Percentiles rank a stretch among this genome's conserved stretches.
Conservation (phyloP, 2,329 filamentous ascomycete genomes). For the Cytospora paraplurivora region DNA sequence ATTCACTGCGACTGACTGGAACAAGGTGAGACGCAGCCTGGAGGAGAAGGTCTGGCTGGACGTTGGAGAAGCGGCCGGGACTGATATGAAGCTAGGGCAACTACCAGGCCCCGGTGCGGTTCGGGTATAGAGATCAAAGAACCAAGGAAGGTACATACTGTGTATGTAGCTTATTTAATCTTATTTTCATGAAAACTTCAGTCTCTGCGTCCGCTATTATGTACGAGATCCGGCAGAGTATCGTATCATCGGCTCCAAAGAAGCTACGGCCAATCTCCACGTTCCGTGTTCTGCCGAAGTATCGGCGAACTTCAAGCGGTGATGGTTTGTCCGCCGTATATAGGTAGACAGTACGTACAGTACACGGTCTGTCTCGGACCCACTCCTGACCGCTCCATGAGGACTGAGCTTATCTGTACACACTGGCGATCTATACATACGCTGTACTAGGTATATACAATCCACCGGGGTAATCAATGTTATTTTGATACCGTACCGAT, state of each 20-base stretch:
- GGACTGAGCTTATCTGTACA: neutral
- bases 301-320: neutral
- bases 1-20: constrained; percentile 25
- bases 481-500: too few relatives aligned
- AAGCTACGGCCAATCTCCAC: neutral
- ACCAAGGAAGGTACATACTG: neutral
- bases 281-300: neutral
- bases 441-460: too few relatives aligned
- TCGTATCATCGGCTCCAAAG: neutral
- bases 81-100: constrained; percentile 6
- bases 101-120: constrained; percentile 8
- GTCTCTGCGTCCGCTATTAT: neutral
- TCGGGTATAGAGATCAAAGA: constrained; percentile 1
- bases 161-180: neutral
- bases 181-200: neutral
- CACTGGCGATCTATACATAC: too few relatives aligned
- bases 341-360: too few relatives aligned
- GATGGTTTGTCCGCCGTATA: neutral
- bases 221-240: neutral
- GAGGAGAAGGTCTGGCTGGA: constrained; percentile 27
- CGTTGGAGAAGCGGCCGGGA: constrained; percentile 15
- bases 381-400: neutral
- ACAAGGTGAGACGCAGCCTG: constrained; percentile 10
- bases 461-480: too few relatives aligned
- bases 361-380: neutral